These are phyloP conservation scores for Mycosarcoma maydis DNA, from an alignment of 1,284 basidiomycete genomes.

Conservation along the genomic window DNA sequence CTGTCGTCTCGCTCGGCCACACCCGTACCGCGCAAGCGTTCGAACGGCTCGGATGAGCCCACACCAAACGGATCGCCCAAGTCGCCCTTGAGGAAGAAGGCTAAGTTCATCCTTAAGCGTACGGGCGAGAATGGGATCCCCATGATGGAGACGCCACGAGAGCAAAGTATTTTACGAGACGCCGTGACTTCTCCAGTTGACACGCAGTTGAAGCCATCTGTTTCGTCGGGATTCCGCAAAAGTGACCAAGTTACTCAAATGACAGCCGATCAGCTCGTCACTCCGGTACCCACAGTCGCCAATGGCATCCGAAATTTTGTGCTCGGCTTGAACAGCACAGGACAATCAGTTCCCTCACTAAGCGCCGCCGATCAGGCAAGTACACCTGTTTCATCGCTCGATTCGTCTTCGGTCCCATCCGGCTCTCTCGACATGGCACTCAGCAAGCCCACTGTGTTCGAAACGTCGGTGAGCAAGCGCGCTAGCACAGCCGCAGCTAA, in stretches of 20 bases:
- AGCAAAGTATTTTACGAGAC: neutral
- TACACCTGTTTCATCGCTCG: neutral
- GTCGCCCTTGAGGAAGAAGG: constrained; percentile 11
- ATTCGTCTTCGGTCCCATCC: neutral
- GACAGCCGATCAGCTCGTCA: neutral
- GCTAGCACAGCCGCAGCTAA: neutral
- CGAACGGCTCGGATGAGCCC: constrained; percentile 6
- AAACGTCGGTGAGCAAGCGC: neutral
- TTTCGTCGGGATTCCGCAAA: neutral
- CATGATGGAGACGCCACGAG: neutral
- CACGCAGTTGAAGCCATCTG: neutral
- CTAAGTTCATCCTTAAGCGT: constrained; percentile 1
- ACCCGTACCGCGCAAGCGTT: constrained; percentile 20
- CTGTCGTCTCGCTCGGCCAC: constrained; percentile 6
- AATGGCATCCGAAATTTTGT: constrained; percentile 28
- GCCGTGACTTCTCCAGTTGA: neutral
- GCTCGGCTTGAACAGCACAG: constrained; percentile 11
- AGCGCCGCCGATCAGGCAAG: too few species aligned
- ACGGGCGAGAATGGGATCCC: constrained; percentile 8
- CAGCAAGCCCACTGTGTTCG: neutral
- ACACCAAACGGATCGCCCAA: constrained; percentile 13
- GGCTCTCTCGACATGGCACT: neutral
- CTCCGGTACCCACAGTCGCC: constrained; percentile 11
- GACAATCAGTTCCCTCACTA: constrained; percentile 1
- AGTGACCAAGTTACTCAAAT: neutral